Evolutionary conservation across 106 monocot genomes (phyloP).

Genomic region (Allium fistulosum): DNA sequence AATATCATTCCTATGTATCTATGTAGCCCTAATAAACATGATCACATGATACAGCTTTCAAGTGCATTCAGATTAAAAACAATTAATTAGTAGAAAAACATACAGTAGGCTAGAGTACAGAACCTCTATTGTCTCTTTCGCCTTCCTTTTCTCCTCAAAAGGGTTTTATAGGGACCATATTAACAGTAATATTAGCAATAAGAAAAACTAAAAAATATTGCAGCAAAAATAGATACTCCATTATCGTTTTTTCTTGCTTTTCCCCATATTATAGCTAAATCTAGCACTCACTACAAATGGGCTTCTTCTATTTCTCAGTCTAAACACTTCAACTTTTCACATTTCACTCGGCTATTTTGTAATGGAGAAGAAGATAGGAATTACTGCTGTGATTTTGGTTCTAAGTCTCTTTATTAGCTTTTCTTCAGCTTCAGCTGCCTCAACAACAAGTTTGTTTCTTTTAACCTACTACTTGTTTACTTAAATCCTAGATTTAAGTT

Average conservation of each 20-base stretch:
- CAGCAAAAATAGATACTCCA: not conserved
- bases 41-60: not conserved
- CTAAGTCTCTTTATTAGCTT: conserved; percentile 18
- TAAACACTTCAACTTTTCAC: not conserved
- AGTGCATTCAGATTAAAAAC: not conserved
- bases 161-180: not conserved
- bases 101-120: not conserved
- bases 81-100: not conserved
- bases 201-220: not conserved
- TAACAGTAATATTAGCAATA: no score
- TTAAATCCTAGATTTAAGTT: not conserved
- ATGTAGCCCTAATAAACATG: no score
- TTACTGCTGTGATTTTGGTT: conserved; percentile 17
- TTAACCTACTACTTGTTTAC: not conserved
- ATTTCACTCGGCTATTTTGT: not conserved
- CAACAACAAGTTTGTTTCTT: conserved; percentile 41
- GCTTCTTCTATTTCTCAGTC: not conserved
- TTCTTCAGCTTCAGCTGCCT: conserved; percentile 24
- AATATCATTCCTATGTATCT: no score
- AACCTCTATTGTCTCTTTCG: conserved; percentile 13
- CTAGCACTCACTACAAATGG: not conserved
- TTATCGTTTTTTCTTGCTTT: conserved; percentile 7
- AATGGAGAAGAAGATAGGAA: conserved; percentile 16
- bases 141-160: conserved; percentile 7
- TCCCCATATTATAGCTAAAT: conserved; percentile 2